Base-by-base conservation (phyloP, 148 eudicot genomes). In the Cornus controversa region DNA sequence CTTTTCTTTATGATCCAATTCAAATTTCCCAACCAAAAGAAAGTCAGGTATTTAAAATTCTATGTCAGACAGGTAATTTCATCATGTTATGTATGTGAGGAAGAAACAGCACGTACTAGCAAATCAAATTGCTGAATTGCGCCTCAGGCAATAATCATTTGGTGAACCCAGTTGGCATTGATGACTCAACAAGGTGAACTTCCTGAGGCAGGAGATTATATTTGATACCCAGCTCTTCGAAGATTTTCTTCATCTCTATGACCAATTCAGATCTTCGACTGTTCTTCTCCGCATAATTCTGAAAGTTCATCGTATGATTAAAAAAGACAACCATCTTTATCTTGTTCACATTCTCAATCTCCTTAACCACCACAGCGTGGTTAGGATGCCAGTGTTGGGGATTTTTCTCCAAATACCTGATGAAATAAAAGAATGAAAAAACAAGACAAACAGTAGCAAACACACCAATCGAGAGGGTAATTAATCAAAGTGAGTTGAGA, bases 381-480 rank as follows among this genome's bases (percentile, higher is more conserved):
- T 83, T 83, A 15, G 78, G 79, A 40, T 73, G 70, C 91, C 86
- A 86, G n/a, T 71, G 67, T 53, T 72, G 80, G 24, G 82, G 69
- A 53, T 84, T 88, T 24, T 73, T 66, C 73, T 86, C 87, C 25
- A 88, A 31, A 78, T 85, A 85, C 83, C 93, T 90, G 87, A 67
- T 27, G 22, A 72, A 28, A 64, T 15, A 31, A 27, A 72, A 29
- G 24, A 5, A n/a, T 27, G 40, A 60, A 15, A 60, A 18, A 18
- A 50, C 3, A 1, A 15, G 2, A 50, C 57, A 11, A 14, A 50
- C 57, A 50, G 57, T 50, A 50, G 57, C 15, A 11, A 50, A 11
- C 18, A 50, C 20, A 50, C 16, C 20, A 7, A 50, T 50, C 20
- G 2, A 16, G 4, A 50, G 57, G 3, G 20, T 50, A 50, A 50